Evolutionary conservation across 176 grass and related monocot species (phyloP).

Genomic region (Musa itinerans): DNA sequence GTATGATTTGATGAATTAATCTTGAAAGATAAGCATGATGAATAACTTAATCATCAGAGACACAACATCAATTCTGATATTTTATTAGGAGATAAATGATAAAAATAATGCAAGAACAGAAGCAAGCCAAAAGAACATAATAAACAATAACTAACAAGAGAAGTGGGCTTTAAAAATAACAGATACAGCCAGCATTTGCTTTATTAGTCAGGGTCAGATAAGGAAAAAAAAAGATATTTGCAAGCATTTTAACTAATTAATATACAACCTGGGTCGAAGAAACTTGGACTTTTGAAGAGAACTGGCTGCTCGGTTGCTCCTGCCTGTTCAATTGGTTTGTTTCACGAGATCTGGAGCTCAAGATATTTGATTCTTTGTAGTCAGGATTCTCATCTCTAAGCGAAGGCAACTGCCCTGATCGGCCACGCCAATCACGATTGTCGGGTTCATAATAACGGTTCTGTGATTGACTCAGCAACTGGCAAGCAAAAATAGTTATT

Average conservation of each 20-base stretch:
- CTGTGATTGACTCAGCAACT: constrained; percentile 41
- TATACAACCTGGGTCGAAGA: constrained; percentile 4
- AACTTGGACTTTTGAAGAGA: constrained; percentile 50
- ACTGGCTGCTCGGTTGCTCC: constrained; percentile 42
- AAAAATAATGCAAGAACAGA: background rate
- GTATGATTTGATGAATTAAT: background rate
- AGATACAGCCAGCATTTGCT: background rate
- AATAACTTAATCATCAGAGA: background rate
- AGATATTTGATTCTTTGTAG: constrained; percentile 38
- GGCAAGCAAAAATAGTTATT: constrained; percentile 8
- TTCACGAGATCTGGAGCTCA: constrained; percentile 42
- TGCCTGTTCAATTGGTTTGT: constrained; percentile 40
- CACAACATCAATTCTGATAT: no score
- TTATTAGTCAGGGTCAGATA: background rate
- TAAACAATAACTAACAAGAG: no score
- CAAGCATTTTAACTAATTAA: no score
- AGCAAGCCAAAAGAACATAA: no score
- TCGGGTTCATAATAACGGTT: constrained; percentile 67
- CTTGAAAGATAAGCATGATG: background rate
- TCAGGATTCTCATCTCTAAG: constrained; percentile 60
- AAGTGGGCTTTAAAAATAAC: no score
- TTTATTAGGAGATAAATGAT: background rate
- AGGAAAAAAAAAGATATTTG: background rate
- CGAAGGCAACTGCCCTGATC: constrained; percentile 29
- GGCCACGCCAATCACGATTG: constrained; percentile 80